Conservation (phyloP, 169 alveolate species). For the Plasmodium falciparum region DNA sequence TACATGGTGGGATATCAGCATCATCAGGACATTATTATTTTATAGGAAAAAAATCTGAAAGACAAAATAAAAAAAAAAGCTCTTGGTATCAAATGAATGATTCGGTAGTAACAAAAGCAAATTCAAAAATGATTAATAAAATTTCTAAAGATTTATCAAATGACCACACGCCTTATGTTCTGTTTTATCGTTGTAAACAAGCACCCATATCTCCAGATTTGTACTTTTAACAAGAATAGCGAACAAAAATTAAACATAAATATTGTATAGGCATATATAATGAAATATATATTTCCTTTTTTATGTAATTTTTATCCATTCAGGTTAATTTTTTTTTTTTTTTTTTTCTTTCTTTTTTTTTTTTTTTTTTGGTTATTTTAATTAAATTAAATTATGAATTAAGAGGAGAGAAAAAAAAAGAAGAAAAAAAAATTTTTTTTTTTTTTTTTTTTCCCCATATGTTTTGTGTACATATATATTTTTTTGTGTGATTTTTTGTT, state of each 20-base stretch:
- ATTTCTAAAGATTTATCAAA: conserved; percentile 78
- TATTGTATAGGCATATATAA: neutral
- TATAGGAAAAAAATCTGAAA: conserved; percentile 86
- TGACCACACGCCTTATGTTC: conserved; percentile 85
- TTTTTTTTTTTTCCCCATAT: too few species aligned
- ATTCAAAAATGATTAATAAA: conserved; percentile 70
- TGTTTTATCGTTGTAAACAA: conserved; percentile 84
- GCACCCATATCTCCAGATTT: conserved; percentile 82
- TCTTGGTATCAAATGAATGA: conserved; percentile 84
- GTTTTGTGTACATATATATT: too few species aligned
- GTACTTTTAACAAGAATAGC: conserved; percentile 11
- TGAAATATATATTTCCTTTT: neutral
- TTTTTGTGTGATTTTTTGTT: too few species aligned
- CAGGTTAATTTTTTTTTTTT: neutral
- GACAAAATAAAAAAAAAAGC: conserved; percentile 5
- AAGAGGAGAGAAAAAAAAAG: too few species aligned
- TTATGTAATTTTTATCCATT: neutral
- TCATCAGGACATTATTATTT: conserved; percentile 89
- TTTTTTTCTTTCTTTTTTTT: neutral
- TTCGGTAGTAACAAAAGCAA: conserved; percentile 74
- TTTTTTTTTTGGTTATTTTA: neutral
- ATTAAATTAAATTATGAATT: too few species aligned
- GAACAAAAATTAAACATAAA: neutral
- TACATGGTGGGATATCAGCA: conserved; percentile 86
- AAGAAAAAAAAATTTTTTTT: too few species aligned